phyloP scores from a whole-genome alignment of 2,329 filamentous ascomycete genomes.

The Diaporthe longicolla region DNA sequence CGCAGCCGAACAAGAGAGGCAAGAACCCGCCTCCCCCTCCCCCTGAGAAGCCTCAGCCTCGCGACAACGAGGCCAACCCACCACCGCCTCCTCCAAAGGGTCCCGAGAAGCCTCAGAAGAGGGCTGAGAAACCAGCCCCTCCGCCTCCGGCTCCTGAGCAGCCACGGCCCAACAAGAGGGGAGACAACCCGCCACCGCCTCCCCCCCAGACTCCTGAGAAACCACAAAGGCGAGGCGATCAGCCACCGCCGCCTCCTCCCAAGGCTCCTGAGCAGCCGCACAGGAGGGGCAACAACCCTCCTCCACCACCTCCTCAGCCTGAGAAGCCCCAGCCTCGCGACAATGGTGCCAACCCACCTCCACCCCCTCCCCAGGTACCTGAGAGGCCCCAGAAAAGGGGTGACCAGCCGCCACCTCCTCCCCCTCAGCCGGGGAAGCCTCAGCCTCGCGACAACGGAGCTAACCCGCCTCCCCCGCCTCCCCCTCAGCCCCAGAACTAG shows the following conservation, averaged over 20 bases:
- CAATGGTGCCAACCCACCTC: background rate
- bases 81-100: background rate
- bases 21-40: background rate
- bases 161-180: background rate
- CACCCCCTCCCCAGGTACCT: background rate
- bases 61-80: background rate
- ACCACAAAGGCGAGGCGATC: no score
- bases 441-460: background rate
- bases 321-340: background rate
- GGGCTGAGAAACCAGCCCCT: background rate
- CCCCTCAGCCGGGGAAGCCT: background rate
- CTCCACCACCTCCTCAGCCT: background rate
- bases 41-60: background rate
- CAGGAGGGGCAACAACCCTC: no score
- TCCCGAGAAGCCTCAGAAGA: background rate
- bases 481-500: conserved; percentile 9
- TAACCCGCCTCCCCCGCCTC: background rate
- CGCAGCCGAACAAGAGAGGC: background rate
- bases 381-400: no score
- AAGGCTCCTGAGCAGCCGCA: no score
- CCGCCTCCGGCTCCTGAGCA: background rate
- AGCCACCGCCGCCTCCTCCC: no score
- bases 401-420: background rate
- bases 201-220: no score
- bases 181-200: background rate